These are phyloP conservation scores for Naganishia albida DNA, from an alignment of 1,284 basidiomycete species.

Conservation along the genomic window DNA sequence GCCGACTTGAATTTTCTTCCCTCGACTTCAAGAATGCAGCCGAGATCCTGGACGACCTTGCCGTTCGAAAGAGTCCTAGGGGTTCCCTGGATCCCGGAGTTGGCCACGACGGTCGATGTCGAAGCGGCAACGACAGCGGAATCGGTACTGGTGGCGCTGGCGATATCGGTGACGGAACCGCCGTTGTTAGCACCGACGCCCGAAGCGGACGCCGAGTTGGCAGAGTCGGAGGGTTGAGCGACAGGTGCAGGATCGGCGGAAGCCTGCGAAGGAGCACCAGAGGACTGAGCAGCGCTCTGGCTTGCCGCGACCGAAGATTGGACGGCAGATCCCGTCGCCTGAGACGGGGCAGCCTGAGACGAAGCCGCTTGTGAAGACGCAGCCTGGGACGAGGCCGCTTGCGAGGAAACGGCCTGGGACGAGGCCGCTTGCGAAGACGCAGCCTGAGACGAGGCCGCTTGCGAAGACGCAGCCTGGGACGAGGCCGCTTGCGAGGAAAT, in stretches of 20 bases:
- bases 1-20: constrained; percentile 19
- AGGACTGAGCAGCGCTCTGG: constrained; percentile 1
- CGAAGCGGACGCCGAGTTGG: background rate
- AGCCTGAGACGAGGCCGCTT: background rate
- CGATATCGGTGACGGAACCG: background rate
- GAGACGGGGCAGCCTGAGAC: background rate
- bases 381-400: background rate
- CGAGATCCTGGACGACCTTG: constrained; percentile 9
- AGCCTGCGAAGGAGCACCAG: background rate
- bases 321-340: background rate
- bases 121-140: background rate
- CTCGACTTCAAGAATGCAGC: constrained; percentile 15
- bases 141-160: background rate
- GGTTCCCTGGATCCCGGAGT: constrained; percentile 1
- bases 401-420: background rate
- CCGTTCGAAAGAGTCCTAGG: constrained; percentile 27
- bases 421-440: background rate
- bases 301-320: background rate
- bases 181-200: background rate
- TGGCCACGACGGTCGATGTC: background rate
- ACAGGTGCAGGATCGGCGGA: background rate
- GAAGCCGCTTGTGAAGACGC: background rate
- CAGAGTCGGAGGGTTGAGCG: background rate
- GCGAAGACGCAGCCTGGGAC: background rate
- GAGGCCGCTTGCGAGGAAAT: background rate